phyloP scores from a whole-genome alignment of 768 basidiomycete species.

The Gymnopilus dilepis region DNA sequence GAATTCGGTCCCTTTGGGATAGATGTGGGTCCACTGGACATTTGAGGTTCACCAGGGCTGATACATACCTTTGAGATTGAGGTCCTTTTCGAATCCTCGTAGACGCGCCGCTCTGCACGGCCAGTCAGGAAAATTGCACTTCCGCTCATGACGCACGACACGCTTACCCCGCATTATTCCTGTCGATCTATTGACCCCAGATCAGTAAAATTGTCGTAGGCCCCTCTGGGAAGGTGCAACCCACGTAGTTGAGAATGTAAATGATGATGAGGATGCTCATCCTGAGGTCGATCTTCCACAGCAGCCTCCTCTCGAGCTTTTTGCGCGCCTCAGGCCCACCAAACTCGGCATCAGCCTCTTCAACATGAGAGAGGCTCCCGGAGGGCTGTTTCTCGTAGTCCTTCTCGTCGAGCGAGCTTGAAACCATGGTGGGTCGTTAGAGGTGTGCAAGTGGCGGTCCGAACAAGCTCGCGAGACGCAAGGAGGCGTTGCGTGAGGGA shows the following conservation, averaged over 20 bases:
- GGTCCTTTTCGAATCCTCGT: slow-evolving; percentile 70
- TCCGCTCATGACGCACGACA: not conserved
- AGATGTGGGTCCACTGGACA: not conserved
- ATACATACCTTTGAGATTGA: slow-evolving; percentile 51
- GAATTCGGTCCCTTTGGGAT: slow-evolving; percentile 56
- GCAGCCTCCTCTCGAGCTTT: slow-evolving; percentile 54
- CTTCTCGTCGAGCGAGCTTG: slow-evolving; percentile 6
- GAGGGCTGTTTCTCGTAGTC: slow-evolving; percentile 23
- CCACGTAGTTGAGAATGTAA: slow-evolving; percentile 56
- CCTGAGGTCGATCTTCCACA: slow-evolving; percentile 60
- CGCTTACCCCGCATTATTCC: slow-evolving; percentile 71
- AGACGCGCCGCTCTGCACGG: slow-evolving; percentile 65
- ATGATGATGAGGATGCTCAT: slow-evolving; percentile 60
- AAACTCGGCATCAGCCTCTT: slow-evolving; percentile 49
- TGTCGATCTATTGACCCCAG: slow-evolving; percentile 56
- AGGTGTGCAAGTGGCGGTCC: not conserved
- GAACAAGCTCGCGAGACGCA: not conserved
- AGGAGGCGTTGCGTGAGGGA: not conserved
- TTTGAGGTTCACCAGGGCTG: not conserved
- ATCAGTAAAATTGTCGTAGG: not conserved
- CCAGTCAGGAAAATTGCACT: not conserved
- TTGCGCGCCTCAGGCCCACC: slow-evolving; percentile 51
- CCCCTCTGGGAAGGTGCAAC: slow-evolving; percentile 11
- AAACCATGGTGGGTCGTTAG: not conserved
- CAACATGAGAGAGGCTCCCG: slow-evolving; percentile 4